A percentile compares a stretch with the other conserved stretches of the same genome.
Conservation (phyloP, 495 filamentous ascomycete genomes). For the Daldinia bambusicola region DNA sequence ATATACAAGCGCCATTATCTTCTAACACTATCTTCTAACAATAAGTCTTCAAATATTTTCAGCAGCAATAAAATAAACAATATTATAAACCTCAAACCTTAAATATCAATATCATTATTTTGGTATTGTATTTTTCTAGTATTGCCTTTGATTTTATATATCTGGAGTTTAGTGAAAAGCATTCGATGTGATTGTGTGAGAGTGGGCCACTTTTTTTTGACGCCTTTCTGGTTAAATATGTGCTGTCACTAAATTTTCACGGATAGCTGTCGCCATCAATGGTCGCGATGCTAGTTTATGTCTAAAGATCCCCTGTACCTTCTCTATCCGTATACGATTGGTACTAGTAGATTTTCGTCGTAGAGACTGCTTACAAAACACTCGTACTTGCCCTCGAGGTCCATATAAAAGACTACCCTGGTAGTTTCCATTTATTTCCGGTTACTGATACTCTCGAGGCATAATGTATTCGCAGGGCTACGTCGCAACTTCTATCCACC, state of each 20-base stretch:
- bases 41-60: too few relatives aligned
- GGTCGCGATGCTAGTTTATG: background rate
- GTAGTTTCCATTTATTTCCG: slow-evolving; percentile 1
- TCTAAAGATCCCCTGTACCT: background rate
- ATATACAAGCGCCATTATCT: too few relatives aligned
- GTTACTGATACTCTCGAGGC: background rate
- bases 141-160: too few relatives aligned
- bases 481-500: background rate
- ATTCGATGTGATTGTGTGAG: too few relatives aligned
- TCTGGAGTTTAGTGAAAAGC: too few relatives aligned
- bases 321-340: background rate
- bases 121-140: too few relatives aligned
- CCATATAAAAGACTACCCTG: background rate
- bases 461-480: background rate
- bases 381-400: background rate
- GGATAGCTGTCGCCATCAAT: background rate
- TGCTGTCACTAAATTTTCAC: background rate
- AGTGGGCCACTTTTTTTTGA: too few relatives aligned
- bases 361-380: background rate
- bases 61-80: too few relatives aligned
- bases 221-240: too few relatives aligned
- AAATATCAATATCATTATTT: too few relatives aligned
- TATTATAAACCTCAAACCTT: too few relatives aligned
- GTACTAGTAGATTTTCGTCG: background rate
- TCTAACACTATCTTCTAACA: too few relatives aligned